Percentiles rank a stretch among this genome's conserved stretches.
Conservation (phyloP, 129 eudicot species). For the Dittrichia graveolens region DNA sequence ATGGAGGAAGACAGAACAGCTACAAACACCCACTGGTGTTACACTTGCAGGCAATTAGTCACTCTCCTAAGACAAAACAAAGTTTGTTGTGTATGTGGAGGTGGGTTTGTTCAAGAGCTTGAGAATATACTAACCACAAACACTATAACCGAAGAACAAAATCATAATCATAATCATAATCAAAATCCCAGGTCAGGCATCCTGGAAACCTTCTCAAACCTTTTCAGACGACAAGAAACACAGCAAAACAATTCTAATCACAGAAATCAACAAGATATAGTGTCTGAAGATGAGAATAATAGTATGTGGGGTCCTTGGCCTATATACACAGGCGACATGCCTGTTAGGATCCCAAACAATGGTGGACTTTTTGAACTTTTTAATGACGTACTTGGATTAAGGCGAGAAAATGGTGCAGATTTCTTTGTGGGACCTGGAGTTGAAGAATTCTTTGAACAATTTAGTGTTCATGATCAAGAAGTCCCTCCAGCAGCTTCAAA, state of each 20-base stretch:
- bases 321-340: conserved; percentile 67
- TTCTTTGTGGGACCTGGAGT: conserved; percentile 76
- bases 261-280: conserved; percentile 40
- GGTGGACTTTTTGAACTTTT: conserved; percentile 59
- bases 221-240: conserved; percentile 55
- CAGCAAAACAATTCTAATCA: conserved; percentile 34
- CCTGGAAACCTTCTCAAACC: conserved; percentile 62
- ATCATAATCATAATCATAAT: conserved; percentile 14
- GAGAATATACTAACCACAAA: conserved; percentile 46
- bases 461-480: conserved; percentile 40
- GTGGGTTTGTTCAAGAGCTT: conserved; percentile 73
- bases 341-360: conserved; percentile 59
- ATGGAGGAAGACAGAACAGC: conserved; percentile 35
- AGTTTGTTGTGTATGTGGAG: conserved; percentile 54
- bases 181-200: conserved; percentile 54
- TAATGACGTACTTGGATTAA: conserved; percentile 59
- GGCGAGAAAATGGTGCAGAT: conserved; percentile 68
- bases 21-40: conserved; percentile 75
- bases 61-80: conserved; percentile 42
- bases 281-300: conserved; percentile 35
- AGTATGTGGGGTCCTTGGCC: conserved; percentile 62
- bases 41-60: conserved; percentile 65
- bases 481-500: conserved; percentile 65
- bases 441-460: conserved; percentile 64
- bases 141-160: conserved; percentile 29